A percentile compares a stretch with the other conserved stretches of the same genome.
Evolutionary conservation across 768 basidiomycete species (phyloP).

Genomic region (Kwoniella shandongensis): DNA sequence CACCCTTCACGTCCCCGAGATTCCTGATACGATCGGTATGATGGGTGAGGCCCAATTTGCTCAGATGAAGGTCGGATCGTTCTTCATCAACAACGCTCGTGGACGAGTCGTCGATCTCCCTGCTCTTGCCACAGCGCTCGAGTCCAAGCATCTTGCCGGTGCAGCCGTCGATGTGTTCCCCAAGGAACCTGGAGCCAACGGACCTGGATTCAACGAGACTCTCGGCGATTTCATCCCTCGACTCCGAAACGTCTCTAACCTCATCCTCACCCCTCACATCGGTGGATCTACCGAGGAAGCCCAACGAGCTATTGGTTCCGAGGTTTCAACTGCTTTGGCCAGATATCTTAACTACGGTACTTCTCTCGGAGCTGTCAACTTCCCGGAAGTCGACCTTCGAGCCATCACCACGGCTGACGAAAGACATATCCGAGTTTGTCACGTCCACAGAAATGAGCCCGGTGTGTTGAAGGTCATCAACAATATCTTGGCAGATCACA

Average conservation of each 20-base stretch:
- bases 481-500: slow-evolving; percentile 88
- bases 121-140: slow-evolving; percentile 74
- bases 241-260: slow-evolving; percentile 75
- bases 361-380: slow-evolving; percentile 90
- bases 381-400: slow-evolving; percentile 96
- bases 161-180: slow-evolving; percentile 95
- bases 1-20: slow-evolving; percentile 93
- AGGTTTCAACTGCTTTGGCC: slow-evolving; percentile 78
- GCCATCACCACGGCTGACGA: slow-evolving; percentile 82
- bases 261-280: slow-evolving; percentile 97
- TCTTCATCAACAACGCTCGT: slow-evolving; percentile 97
- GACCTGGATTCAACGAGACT: slow-evolving; percentile 78
- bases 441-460: slow-evolving; percentile 81
- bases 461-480: slow-evolving; percentile 88
- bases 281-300: slow-evolving; percentile 99
- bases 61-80: slow-evolving; percentile 92
- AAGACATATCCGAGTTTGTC: slow-evolving; percentile 81
- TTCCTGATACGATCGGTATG: slow-evolving; percentile 93
- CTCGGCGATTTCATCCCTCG: slow-evolving; percentile 79
- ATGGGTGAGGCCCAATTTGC: slow-evolving; percentile 73
- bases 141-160: slow-evolving; percentile 84
- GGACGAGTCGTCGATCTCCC: slow-evolving; percentile 94
- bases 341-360: slow-evolving; percentile 92
- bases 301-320: slow-evolving; percentile 93
- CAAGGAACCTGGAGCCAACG: slow-evolving; percentile 86